These are phyloP conservation scores for Monosporascus sp. DNA, from an alignment of 2,329 filamentous ascomycete species.

Conservation along the genomic window DNA sequence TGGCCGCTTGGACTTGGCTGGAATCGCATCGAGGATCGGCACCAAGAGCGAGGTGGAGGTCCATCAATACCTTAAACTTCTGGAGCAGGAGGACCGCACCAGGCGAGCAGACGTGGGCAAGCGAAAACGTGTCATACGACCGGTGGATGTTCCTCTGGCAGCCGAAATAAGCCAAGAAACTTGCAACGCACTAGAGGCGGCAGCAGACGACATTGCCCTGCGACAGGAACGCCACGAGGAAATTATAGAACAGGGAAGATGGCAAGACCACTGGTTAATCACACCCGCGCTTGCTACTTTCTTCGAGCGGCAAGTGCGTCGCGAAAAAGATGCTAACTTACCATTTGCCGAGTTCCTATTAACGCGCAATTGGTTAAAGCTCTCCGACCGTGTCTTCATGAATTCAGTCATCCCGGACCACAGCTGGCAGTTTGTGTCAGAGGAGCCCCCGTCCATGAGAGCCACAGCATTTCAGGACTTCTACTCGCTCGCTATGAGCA, in stretches of 20 bases:
- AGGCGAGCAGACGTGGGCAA: constrained; percentile 29
- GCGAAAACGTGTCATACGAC: constrained; percentile 30
- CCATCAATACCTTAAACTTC: constrained; percentile 58
- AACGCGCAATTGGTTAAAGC: constrained; percentile 52
- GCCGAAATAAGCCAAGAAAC: constrained; percentile 65
- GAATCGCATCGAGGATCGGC: constrained; percentile 57
- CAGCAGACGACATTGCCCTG: constrained; percentile 59
- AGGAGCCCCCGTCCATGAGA: constrained; percentile 64
- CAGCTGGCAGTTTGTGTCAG: constrained; percentile 61
- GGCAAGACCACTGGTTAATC: constrained; percentile 64
- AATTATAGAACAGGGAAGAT: constrained; percentile 50
- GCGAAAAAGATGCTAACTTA: constrained; percentile 13
- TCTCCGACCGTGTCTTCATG: constrained; percentile 71
- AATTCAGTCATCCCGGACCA: constrained; percentile 55
- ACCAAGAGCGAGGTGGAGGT: constrained; percentile 75
- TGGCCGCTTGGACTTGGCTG: constrained; percentile 55
- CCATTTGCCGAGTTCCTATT: constrained; percentile 54
- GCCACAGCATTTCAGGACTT: constrained; percentile 74
- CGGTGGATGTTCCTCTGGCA: constrained; percentile 63
- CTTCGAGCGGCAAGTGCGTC: constrained; percentile 8
- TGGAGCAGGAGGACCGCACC: constrained; percentile 46
- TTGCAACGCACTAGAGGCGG: constrained; percentile 58
- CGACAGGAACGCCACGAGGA: constrained; percentile 61
- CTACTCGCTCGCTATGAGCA: constrained; percentile 57
- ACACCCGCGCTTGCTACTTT: constrained; percentile 31